Evolutionary conservation across 2,329 filamentous ascomycete genomes (phyloP).

Genomic region (Fusarium burgessii): DNA sequence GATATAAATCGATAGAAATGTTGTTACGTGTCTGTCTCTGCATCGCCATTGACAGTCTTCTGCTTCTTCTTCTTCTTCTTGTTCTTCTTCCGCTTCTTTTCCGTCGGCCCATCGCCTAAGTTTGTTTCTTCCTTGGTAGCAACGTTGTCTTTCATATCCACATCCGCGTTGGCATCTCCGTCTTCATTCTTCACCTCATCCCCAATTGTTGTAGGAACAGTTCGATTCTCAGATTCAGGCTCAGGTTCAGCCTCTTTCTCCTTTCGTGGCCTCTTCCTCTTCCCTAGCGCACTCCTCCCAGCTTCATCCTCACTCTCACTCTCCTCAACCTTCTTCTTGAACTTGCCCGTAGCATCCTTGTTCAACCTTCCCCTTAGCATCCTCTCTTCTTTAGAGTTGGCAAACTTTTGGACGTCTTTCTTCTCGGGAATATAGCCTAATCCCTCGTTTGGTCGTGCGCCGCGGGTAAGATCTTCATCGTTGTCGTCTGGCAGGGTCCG

Average conservation of each 20-base stretch:
- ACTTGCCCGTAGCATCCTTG: constrained; percentile 37
- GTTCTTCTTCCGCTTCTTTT: constrained; percentile 42
- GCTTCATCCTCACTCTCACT: constrained; percentile 54
- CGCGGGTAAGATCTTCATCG: constrained; percentile 45
- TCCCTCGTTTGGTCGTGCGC: constrained; percentile 53
- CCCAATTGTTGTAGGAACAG: neutral
- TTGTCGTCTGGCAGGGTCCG: constrained; percentile 29
- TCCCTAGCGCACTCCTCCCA: constrained; percentile 54
- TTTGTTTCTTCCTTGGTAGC: constrained; percentile 28
- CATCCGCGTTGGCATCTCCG: constrained; percentile 28
- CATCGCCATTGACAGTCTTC: constrained; percentile 29
- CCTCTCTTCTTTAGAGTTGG: constrained; percentile 45
- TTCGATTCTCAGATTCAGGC: neutral
- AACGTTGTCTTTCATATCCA: constrained; percentile 38
- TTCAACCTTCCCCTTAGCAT: constrained; percentile 50
- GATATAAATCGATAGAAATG: neutral
- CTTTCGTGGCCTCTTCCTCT: constrained; percentile 51
- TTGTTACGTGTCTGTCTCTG: constrained; percentile 19
- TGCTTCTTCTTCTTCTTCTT: constrained; percentile 49
- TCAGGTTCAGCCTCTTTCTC: constrained; percentile 21
- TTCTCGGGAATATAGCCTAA: constrained; percentile 54
- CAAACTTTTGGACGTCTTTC: constrained; percentile 40
- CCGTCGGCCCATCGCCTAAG: constrained; percentile 1
- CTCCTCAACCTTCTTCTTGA: constrained; percentile 38
- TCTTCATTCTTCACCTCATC: neutral